These are phyloP conservation scores for Apiospora pterosperma DNA, from an alignment of 2,329 filamentous ascomycete species.

Conservation along the genomic window DNA sequence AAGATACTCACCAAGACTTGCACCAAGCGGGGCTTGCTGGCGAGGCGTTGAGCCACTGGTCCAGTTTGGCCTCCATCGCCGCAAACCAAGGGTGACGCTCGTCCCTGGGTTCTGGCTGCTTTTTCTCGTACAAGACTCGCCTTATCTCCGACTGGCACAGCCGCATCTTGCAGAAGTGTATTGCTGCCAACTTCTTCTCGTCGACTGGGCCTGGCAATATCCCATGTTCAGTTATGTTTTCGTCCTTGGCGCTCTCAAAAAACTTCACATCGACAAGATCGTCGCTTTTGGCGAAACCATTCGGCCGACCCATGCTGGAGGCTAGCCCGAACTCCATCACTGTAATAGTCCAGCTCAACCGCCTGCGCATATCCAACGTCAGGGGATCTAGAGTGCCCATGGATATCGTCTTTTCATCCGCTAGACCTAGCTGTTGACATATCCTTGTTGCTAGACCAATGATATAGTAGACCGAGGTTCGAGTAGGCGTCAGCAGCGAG, in stretches of 20 bases:
- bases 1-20: conserved; percentile 68
- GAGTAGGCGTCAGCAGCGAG: conserved; percentile 85
- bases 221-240: conserved; percentile 74
- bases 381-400: conserved; percentile 64
- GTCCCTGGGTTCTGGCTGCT: conserved; percentile 69
- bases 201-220: conserved; percentile 70
- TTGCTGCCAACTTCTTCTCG: conserved; percentile 81
- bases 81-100: conserved; percentile 86
- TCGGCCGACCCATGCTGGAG: conserved; percentile 83
- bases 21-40: conserved; percentile 71
- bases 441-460: conserved; percentile 84
- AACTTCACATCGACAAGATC: conserved; percentile 85
- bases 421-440: conserved; percentile 82
- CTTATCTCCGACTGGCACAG: conserved; percentile 84
- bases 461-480: conserved; percentile 90
- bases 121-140: conserved; percentile 80
- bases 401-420: conserved; percentile 83
- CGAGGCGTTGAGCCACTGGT: conserved; percentile 73
- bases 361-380: conserved; percentile 83
- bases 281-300: conserved; percentile 75
- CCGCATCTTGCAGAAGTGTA: conserved; percentile 93
- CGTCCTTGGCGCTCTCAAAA: conserved; percentile 78
- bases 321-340: conserved; percentile 88
- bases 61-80: conserved; percentile 73
- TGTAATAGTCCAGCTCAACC: conserved; percentile 82